These are phyloP conservation scores for Backusella psychrophila DNA, from an alignment of 192 early-diverging fungal genomes.

Conservation along the genomic window DNA sequence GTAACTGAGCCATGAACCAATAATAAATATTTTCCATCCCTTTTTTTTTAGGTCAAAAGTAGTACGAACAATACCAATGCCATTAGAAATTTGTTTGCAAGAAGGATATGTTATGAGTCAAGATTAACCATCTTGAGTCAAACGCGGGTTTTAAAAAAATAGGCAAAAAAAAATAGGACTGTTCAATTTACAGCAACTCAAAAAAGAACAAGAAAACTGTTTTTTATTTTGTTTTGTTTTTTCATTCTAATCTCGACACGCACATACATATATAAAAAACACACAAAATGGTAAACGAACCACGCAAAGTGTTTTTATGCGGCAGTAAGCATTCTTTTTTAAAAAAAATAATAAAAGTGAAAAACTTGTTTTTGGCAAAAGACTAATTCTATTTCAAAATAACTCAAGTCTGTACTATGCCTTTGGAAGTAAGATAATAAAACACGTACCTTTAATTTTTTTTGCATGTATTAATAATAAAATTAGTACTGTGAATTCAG, in stretches of 20 bases:
- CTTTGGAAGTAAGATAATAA: conserved; percentile 37
- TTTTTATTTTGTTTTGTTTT: background rate
- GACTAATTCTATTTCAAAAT: background rate
- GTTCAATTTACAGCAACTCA: background rate
- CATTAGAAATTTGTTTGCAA: background rate
- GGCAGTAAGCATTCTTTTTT: conserved; percentile 30
- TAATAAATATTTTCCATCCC: too few relatives aligned
- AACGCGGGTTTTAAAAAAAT: background rate
- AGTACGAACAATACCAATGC: background rate
- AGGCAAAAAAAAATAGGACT: background rate
- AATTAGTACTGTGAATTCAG: conserved; percentile 89
- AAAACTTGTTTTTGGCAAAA: background rate
- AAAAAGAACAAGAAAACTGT: background rate
- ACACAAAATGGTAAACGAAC: conserved; percentile 14
- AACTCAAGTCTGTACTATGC: conserved; percentile 40
- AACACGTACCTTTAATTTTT: background rate
- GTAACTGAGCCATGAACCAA: too few relatives aligned
- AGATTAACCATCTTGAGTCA: background rate
- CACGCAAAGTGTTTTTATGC: conserved; percentile 41
- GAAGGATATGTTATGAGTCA: background rate
- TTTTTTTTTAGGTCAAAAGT: too few relatives aligned
- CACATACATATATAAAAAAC: background rate
- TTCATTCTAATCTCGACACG: background rate
- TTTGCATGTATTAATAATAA: background rate
- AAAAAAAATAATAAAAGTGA: background rate